Evolutionary conservation across 2,329 filamentous ascomycete species (phyloP).

Genomic region (Sphaerulina vaccinii): DNA sequence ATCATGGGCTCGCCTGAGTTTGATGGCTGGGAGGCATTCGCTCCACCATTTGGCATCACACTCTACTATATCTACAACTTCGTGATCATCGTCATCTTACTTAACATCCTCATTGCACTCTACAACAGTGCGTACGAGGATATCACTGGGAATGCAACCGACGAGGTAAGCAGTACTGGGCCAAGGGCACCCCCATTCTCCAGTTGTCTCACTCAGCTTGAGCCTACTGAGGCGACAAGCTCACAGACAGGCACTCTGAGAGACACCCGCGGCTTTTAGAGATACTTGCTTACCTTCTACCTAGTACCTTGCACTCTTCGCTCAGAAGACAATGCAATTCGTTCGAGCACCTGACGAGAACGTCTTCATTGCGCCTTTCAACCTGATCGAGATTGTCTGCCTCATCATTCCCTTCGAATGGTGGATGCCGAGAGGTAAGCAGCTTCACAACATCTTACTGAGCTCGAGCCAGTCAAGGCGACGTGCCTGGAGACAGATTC

Average conservation of each 20-base stretch:
- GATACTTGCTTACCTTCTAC: too few relatives aligned
- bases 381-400: slow-evolving; percentile 81
- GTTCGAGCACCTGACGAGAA: slow-evolving; percentile 97
- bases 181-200: too few relatives aligned
- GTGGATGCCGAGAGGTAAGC: slow-evolving; percentile 80
- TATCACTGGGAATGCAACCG: slow-evolving; percentile 86
- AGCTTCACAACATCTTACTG: too few relatives aligned
- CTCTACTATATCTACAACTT: slow-evolving; percentile 99
- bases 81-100: slow-evolving; percentile 88
- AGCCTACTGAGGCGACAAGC: too few relatives aligned
- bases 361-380: slow-evolving; percentile 94
- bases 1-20: slow-evolving; percentile 94
- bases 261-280: too few relatives aligned
- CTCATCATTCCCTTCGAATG: slow-evolving; percentile 84
- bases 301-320: slow-evolving; percentile 88
- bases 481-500: too few relatives aligned
- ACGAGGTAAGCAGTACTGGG: too few relatives aligned
- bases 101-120: slow-evolving; percentile 95
- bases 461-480: too few relatives aligned
- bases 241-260: too few relatives aligned
- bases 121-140: slow-evolving; percentile 97
- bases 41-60: slow-evolving; percentile 87
- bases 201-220: too few relatives aligned
- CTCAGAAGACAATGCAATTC: slow-evolving; percentile 94
- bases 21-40: slow-evolving; percentile 81